Conservation (phyloP, 768 basidiomycete genomes). For the Boletus rex-veris region DNA sequence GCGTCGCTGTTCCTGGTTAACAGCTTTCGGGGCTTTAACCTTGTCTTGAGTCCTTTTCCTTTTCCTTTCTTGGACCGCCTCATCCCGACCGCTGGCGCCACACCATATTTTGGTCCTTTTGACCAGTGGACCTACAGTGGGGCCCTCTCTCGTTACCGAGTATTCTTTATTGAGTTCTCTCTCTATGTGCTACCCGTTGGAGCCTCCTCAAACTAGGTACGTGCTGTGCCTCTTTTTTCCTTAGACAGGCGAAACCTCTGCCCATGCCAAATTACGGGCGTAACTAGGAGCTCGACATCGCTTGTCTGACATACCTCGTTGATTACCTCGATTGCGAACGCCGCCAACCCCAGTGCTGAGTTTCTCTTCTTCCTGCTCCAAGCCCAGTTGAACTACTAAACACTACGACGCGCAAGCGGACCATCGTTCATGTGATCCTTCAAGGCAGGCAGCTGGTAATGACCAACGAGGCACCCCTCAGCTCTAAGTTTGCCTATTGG, state of each 20-base stretch:
- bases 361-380: not conserved
- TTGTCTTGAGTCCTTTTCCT: constrained; percentile 14
- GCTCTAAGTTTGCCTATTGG: not conserved
- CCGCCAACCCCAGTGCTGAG: not conserved
- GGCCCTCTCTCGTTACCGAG: not conserved
- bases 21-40: constrained; percentile 18
- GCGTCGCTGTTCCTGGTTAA: constrained; percentile 9
- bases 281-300: constrained; percentile 7
- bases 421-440: not conserved
- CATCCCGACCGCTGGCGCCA: constrained; percentile 3
- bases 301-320: constrained; percentile 8
- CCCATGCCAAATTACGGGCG: not conserved
- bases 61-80: constrained; percentile 16
- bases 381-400: not conserved
- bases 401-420: not conserved
- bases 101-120: not conserved
- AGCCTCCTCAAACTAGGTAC: not conserved
- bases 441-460: not conserved
- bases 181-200: not conserved
- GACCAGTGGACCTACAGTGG: not conserved
- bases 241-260: not conserved
- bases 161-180: constrained; percentile 4
- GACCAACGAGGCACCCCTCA: not conserved
- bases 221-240: not conserved
- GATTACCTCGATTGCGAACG: not conserved